Conservation (phyloP, 495 filamentous ascomycete genomes). For the Hypoxylon intermedium region DNA sequence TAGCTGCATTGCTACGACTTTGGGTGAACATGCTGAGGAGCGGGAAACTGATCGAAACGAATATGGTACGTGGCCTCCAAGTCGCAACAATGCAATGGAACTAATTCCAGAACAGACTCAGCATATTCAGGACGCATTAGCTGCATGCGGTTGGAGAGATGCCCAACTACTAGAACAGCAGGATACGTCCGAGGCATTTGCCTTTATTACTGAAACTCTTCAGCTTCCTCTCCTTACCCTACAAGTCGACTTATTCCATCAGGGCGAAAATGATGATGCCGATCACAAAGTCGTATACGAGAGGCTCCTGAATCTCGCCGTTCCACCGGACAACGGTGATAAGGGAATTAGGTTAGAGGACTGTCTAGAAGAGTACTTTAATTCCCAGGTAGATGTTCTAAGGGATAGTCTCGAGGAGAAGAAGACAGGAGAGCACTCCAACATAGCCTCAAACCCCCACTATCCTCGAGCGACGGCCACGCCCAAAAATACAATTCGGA, state of each 20-base stretch:
- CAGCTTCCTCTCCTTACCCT: conserved; percentile 87
- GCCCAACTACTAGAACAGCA: conserved; percentile 80
- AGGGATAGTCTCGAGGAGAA: conserved; percentile 68
- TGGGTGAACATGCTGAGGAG: conserved; percentile 93
- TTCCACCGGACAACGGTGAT: conserved; percentile 70
- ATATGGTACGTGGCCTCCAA: conserved; percentile 68
- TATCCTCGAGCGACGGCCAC: conserved; percentile 20
- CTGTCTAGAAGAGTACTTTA: conserved; percentile 93
- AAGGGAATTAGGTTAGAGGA: conserved; percentile 79
- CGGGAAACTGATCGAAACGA: conserved; percentile 82
- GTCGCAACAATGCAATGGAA: neutral
- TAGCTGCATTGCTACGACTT: conserved; percentile 76
- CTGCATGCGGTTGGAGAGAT: conserved; percentile 91
- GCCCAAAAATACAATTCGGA: conserved; percentile 46
- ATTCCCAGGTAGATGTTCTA: conserved; percentile 89
- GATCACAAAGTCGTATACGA: conserved; percentile 96
- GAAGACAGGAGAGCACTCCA: conserved; percentile 45
- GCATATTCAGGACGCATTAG: conserved; percentile 79
- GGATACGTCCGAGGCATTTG: conserved; percentile 93
- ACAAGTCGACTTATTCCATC: conserved; percentile 94
- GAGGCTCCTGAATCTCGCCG: conserved; percentile 86
- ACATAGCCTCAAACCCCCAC: neutral
- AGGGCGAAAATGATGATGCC: conserved; percentile 79
- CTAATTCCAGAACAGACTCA: conserved; percentile 69
- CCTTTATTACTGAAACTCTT: conserved; percentile 88